Conservation (phyloP, 352 stramenopile species). For the Pythium monospermum region DNA sequence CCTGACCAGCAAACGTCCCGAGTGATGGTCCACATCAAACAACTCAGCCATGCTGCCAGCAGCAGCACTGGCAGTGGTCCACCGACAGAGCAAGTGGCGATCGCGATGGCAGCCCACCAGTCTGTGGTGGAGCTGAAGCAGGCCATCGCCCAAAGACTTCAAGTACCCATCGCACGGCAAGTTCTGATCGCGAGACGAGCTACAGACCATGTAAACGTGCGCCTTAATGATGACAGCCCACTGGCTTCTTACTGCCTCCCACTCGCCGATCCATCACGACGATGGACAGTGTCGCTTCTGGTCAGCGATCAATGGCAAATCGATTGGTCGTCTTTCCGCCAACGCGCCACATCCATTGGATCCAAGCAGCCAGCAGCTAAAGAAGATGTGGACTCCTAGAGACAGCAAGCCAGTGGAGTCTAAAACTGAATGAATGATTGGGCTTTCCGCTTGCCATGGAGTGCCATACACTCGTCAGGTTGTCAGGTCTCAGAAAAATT, state of each 20-base stretch:
- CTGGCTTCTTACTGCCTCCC: not conserved
- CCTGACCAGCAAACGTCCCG: not conserved
- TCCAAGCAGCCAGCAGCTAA: not conserved
- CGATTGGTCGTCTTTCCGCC: not conserved
- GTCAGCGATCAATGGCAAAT: slow-evolving; percentile 9
- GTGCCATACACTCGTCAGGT: too few relatives aligned
- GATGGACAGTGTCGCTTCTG: slow-evolving; percentile 15
- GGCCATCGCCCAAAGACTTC: slow-evolving; percentile 2
- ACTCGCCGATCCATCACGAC: not conserved
- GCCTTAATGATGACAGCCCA: slow-evolving; percentile 6
- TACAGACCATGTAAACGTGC: slow-evolving; percentile 10
- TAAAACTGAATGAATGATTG: too few relatives aligned
- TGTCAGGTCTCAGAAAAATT: too few relatives aligned
- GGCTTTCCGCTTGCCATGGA: too few relatives aligned
- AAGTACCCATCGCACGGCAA: slow-evolving; percentile 6
- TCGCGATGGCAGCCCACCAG: not conserved
- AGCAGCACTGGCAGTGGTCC: not conserved
- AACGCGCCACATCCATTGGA: not conserved
- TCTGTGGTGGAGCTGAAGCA: slow-evolving; percentile 10
- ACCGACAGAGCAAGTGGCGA: slow-evolving; percentile 5
- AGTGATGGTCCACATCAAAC: slow-evolving; percentile 14
- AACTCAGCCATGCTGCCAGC: slow-evolving; percentile 5
- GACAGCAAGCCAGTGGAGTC: too few relatives aligned
- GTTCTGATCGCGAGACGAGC: slow-evolving; percentile 1
- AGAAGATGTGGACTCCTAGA: not conserved